Evolutionary conservation across 768 basidiomycete species (phyloP).

Genomic region (Lactarius hengduanensis): DNA sequence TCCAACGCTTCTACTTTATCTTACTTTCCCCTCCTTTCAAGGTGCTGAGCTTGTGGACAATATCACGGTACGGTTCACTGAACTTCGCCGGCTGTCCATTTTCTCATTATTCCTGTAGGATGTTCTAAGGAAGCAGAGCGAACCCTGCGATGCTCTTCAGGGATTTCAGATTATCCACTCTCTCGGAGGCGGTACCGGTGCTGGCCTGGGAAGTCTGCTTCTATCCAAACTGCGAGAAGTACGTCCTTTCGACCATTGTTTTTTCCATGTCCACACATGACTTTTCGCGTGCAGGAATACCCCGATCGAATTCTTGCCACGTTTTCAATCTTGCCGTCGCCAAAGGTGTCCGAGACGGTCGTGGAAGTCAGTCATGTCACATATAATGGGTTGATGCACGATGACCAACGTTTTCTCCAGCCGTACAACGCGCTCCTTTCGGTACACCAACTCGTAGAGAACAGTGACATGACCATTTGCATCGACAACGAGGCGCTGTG

Average conservation of each 20-base stretch:
- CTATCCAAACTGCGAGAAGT: constrained; percentile 82
- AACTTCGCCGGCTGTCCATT: neutral
- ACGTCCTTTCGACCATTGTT: constrained; percentile 27
- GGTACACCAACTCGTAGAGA: constrained; percentile 86
- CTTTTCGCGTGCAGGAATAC: constrained; percentile 52
- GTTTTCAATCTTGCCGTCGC: constrained; percentile 53
- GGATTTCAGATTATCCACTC: constrained; percentile 90
- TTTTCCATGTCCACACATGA: constrained; percentile 25
- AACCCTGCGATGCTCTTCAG: constrained; percentile 82
- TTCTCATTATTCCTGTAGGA: constrained; percentile 46
- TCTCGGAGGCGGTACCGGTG: constrained; percentile 88
- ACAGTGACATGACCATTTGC: constrained; percentile 78
- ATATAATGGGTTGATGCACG: neutral
- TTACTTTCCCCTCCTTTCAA: constrained; percentile 31
- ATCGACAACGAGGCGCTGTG: constrained; percentile 88
- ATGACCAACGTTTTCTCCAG: constrained; percentile 33
- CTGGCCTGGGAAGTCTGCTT: constrained; percentile 79
- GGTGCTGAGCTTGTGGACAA: constrained; percentile 89
- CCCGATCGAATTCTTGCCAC: constrained; percentile 51
- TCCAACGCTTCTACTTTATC: neutral
- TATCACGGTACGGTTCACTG: constrained; percentile 52
- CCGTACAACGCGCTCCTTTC: constrained; percentile 87
- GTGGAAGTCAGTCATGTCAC: constrained; percentile 45
- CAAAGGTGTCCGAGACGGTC: constrained; percentile 51
- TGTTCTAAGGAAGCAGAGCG: constrained; percentile 74